Conservation (phyloP, 2,329 filamentous ascomycete species). For the Thyridium curvatum region DNA sequence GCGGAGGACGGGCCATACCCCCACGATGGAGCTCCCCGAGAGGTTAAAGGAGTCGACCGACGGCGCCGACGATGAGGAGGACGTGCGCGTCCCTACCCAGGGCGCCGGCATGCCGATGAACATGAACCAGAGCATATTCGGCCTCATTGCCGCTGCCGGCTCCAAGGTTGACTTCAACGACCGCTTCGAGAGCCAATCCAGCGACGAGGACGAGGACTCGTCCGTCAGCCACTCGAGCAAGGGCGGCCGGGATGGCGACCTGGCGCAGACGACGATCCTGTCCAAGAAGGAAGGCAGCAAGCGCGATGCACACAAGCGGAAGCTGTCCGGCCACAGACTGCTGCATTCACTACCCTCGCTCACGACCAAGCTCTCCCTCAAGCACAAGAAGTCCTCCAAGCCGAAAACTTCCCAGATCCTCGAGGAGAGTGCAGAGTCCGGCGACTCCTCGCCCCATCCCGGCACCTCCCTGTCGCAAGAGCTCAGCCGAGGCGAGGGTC, state of each 20-base stretch:
- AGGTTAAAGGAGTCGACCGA: conserved; percentile 41
- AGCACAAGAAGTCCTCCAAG: conserved; percentile 32
- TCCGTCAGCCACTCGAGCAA: neutral
- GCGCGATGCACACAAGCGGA: conserved; percentile 40
- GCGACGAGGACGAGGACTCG: conserved; percentile 62
- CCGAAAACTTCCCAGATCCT: conserved; percentile 29
- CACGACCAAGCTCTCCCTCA: conserved; percentile 31
- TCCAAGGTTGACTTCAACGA: conserved; percentile 77
- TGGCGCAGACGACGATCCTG: conserved; percentile 35
- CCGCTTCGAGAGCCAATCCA: conserved; percentile 72
- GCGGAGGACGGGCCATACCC: conserved; percentile 29
- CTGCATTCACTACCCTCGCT: conserved; percentile 60
- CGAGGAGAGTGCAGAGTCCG: conserved; percentile 17
- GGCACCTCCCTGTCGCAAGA: conserved; percentile 13
- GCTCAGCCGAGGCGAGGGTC: conserved; percentile 27
- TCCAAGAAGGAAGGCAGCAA: conserved; percentile 12
- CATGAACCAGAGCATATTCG: conserved; percentile 93
- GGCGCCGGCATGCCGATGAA: conserved; percentile 53
- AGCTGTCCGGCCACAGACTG: conserved; percentile 59
- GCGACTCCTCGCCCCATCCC: conserved; percentile 10
- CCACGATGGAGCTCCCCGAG: conserved; percentile 46
- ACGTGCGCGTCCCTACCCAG: conserved; percentile 34
- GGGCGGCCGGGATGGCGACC: conserved; percentile 3
- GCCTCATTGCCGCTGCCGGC: conserved; percentile 82
- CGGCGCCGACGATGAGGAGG: conserved; percentile 42